Evolutionary conservation across 2,329 filamentous ascomycete species (phyloP).

Genomic region (Colletotrichum viniferum): DNA sequence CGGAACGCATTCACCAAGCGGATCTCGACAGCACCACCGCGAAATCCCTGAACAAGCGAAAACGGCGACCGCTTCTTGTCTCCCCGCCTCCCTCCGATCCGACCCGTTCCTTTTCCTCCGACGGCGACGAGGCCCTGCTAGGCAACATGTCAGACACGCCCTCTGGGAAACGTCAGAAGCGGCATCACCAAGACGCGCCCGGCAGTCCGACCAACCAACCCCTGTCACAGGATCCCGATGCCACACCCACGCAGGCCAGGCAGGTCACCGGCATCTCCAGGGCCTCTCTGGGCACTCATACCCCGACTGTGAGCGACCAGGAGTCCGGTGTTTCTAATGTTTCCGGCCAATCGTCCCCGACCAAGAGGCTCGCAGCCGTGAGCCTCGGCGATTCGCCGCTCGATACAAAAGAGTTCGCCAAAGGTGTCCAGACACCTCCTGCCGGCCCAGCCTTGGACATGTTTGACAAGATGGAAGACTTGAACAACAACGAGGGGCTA

Average conservation of each 20-base stretch:
- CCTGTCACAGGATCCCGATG: background rate
- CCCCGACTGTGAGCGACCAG: background rate
- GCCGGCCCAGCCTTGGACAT: background rate
- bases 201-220: background rate
- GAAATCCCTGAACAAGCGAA: background rate
- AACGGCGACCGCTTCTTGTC: background rate
- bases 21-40: background rate
- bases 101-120: background rate
- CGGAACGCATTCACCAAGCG: background rate
- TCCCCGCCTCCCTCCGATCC: background rate
- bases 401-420: background rate
- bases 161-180: background rate
- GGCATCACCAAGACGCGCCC: background rate
- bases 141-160: background rate
- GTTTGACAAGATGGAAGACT: background rate
- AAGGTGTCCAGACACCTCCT: background rate
- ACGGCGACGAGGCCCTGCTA: background rate
- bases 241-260: background rate
- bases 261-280: background rate
- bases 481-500: background rate
- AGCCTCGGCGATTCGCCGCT: background rate
- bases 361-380: background rate
- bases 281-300: background rate
- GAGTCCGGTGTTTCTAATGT: background rate
- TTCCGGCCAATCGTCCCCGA: background rate